A percentile compares a stretch with the other conserved stretches of the same genome.
These are phyloP conservation scores for Eucalyptus tenuipes DNA, from an alignment of 345 rosid species.

Conservation along the genomic window DNA sequence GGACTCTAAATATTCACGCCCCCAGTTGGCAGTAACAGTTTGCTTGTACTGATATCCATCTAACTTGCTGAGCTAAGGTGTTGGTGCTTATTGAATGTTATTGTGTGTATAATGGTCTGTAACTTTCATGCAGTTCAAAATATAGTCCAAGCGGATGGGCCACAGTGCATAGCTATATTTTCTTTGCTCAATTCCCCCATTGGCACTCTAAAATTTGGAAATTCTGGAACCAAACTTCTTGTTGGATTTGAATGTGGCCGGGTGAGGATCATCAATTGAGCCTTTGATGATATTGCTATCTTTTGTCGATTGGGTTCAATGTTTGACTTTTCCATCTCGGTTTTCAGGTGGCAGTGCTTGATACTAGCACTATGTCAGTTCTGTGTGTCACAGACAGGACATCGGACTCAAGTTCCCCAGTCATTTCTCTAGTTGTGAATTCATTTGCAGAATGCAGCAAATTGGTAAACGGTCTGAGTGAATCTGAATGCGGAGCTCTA, in stretches of 20 bases:
- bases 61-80: neutral
- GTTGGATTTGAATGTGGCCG: slow-evolving; percentile 70
- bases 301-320: neutral
- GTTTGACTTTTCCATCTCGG: slow-evolving; percentile 1
- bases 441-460: slow-evolving; percentile 12
- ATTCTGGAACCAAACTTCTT: slow-evolving; percentile 41
- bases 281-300: neutral
- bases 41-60: neutral
- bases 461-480: slow-evolving; percentile 5
- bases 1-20: neutral
- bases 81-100: neutral
- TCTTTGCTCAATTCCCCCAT: slow-evolving; percentile 45
- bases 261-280: slow-evolving; percentile 23
- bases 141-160: slow-evolving; percentile 44
- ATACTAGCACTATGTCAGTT: slow-evolving; percentile 34
- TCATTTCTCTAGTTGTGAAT: slow-evolving; percentile 39
- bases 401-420: slow-evolving; percentile 33
- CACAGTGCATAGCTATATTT: slow-evolving; percentile 48
- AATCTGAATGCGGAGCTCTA: slow-evolving; percentile 6
- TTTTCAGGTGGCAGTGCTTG: slow-evolving; percentile 75
- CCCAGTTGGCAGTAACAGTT: neutral
- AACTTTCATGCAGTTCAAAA: slow-evolving; percentile 39
- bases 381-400: slow-evolving; percentile 38
- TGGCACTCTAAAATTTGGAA: slow-evolving; percentile 28
- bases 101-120: neutral